Evolutionary conservation across 768 basidiomycete genomes (phyloP).

Genomic region (Phlebiopsis gigantea): DNA sequence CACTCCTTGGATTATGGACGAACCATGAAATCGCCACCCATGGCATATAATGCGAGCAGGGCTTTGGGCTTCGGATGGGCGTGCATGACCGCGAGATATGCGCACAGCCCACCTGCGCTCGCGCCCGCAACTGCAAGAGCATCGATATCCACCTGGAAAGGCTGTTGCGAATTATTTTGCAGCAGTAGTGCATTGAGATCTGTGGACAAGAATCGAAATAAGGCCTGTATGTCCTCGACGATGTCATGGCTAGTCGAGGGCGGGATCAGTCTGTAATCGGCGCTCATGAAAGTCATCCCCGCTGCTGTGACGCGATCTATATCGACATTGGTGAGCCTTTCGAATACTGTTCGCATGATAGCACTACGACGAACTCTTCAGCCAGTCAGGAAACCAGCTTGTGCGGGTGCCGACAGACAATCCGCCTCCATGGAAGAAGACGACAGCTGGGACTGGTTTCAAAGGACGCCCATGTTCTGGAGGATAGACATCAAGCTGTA

Average conservation of each 20-base stretch:
- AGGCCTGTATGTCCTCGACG: constrained; percentile 50
- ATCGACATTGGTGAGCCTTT: too few relatives aligned
- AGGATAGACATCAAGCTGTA: too few relatives aligned
- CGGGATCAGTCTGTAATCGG: constrained; percentile 57
- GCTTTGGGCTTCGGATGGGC: constrained; percentile 49
- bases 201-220: constrained; percentile 42
- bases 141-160: constrained; percentile 33
- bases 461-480: too few relatives aligned
- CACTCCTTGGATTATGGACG: constrained; percentile 11
- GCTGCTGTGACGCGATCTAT: constrained; percentile 40
- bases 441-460: constrained; percentile 23
- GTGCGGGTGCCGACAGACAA: constrained; percentile 51
- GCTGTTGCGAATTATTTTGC: neutral
- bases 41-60: constrained; percentile 53
- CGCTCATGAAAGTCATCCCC: constrained; percentile 56
- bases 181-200: constrained; percentile 11
- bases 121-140: constrained; percentile 49
- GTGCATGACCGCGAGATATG: constrained; percentile 54
- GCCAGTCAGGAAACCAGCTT: constrained; percentile 66
- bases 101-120: constrained; percentile 61
- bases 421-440: constrained; percentile 51
- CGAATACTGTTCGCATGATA: neutral
- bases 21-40: constrained; percentile 56
- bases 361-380: constrained; percentile 39
- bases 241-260: constrained; percentile 51